Percentiles rank a stretch among this genome's conserved stretches.
These are phyloP conservation scores for Galium porrigens DNA, from an alignment of 305 asterid species.

Conservation along the genomic window DNA sequence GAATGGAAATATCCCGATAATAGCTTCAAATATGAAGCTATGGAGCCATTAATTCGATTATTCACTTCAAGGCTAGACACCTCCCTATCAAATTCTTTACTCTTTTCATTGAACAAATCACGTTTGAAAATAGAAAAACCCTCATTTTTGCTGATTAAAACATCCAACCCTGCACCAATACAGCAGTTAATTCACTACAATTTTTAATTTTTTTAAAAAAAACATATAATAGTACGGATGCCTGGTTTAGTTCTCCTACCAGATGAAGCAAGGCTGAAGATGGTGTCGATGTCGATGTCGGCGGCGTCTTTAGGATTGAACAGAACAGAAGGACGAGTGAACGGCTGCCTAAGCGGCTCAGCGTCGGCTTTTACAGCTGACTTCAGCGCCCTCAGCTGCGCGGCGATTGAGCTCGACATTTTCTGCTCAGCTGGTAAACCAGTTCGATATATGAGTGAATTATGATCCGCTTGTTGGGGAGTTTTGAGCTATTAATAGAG, in stretches of 20 bases:
- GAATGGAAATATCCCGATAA: constrained; percentile 52
- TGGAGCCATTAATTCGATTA: constrained; percentile 39
- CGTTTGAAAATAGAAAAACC: constrained; percentile 46
- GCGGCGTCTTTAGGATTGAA: constrained; percentile 74
- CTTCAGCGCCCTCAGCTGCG: constrained; percentile 62
- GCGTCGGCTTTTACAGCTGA: constrained; percentile 36
- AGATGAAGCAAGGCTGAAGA: constrained; percentile 34
- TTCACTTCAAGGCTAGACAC: constrained; percentile 50
- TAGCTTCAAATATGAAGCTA: constrained; percentile 50
- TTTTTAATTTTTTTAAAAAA: background rate
- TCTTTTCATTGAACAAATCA: constrained; percentile 62
- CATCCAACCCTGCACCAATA: constrained; percentile 52
- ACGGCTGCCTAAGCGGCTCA: constrained; percentile 51
- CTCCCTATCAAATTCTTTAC: constrained; percentile 71
- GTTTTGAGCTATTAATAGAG: background rate
- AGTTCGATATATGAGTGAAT: background rate
- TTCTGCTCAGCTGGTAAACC: background rate
- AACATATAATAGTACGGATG: background rate
- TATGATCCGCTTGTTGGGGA: background rate
- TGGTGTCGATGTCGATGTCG: constrained; percentile 54
- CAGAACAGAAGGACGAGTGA: constrained; percentile 63
- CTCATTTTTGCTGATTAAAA: constrained; percentile 39
- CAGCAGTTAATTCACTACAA: background rate
- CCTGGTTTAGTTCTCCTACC: constrained; percentile 25
- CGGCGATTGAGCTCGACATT: constrained; percentile 56